Conservation (phyloP, 2,329 filamentous ascomycete genomes). For the Cyphellophora europaea region DNA sequence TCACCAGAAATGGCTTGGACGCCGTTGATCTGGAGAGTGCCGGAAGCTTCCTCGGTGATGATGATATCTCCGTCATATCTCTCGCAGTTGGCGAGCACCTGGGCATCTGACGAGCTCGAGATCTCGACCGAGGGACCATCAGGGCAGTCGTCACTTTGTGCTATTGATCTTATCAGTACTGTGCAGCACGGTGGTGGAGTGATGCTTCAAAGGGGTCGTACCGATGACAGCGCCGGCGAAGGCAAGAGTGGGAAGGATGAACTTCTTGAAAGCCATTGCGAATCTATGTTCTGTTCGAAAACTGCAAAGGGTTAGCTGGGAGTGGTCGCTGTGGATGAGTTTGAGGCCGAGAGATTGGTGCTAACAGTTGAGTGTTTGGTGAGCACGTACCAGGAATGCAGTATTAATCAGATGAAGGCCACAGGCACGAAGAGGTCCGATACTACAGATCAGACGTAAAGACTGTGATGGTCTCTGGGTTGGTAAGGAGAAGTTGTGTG, state of each 20-base stretch:
- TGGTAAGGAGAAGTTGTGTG: slow-evolving; percentile 4
- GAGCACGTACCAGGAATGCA: slow-evolving; percentile 20
- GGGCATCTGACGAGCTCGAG: slow-evolving; percentile 50
- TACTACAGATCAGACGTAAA: background rate
- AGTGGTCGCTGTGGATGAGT: slow-evolving; percentile 1
- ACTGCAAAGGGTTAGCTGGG: background rate
- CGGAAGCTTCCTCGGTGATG: slow-evolving; percentile 47
- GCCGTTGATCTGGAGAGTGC: slow-evolving; percentile 34
- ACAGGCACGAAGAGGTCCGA: slow-evolving; percentile 4
- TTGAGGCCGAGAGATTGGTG: slow-evolving; percentile 2
- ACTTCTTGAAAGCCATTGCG: slow-evolving; percentile 45
- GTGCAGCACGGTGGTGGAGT: too few relatives aligned
- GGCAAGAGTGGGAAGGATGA: slow-evolving; percentile 48
- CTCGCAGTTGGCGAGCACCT: slow-evolving; percentile 56
- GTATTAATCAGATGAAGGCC: slow-evolving; percentile 15
- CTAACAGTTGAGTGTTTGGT: too few relatives aligned
- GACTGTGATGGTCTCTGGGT: background rate
- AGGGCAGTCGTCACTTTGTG: too few relatives aligned
- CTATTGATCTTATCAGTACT: too few relatives aligned
- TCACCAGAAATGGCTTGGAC: slow-evolving; percentile 46
- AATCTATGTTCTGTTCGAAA: slow-evolving; percentile 6
- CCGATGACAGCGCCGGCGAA: slow-evolving; percentile 43
- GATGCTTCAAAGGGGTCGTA: slow-evolving; percentile 20
- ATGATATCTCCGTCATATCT: slow-evolving; percentile 60
- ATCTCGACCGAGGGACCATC: slow-evolving; percentile 28